Percentiles rank a stretch among this genome's conserved stretches.
phyloP scores from a whole-genome alignment of 2,329 filamentous ascomycete species.

The Fusarium burgessii region DNA sequence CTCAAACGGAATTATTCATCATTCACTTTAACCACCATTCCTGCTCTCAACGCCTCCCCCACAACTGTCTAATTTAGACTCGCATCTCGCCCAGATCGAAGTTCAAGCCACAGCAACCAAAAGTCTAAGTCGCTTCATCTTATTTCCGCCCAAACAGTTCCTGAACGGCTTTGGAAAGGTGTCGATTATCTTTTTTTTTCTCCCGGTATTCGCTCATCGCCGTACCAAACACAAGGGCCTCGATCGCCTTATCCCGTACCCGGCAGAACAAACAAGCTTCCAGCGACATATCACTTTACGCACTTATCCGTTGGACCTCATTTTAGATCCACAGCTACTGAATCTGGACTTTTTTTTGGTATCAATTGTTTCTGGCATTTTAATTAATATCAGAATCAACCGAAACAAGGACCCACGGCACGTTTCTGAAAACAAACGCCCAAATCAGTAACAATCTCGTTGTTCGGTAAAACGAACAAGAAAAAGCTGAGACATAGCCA shows the following conservation, averaged over 20 bases:
- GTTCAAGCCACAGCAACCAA: constrained; percentile 21
- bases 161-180: constrained; percentile 31
- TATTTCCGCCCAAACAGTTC: constrained; percentile 21
- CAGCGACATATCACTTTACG: constrained; percentile 3
- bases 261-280: constrained; percentile 4
- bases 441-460: constrained; percentile 24
- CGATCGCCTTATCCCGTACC: constrained; percentile 32
- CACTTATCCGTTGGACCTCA: constrained; percentile 8
- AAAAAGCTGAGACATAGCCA: constrained; percentile 34
- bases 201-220: constrained; percentile 17
- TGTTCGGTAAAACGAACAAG: constrained; percentile 19
- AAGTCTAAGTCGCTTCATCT: constrained; percentile 17
- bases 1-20: not conserved
- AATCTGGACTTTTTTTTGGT: constrained; percentile 12
- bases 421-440: constrained; percentile 31
- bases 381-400: constrained; percentile 23
- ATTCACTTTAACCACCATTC: constrained; percentile 40
- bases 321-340: constrained; percentile 14
- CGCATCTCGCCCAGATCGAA: constrained; percentile 13
- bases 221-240: constrained; percentile 35
- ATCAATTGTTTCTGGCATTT: constrained; percentile 19
- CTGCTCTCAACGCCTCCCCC: constrained; percentile 27
- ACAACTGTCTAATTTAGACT: constrained; percentile 14
- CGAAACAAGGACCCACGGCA: constrained; percentile 12
- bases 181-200: constrained; percentile 2